Evolutionary conservation across 2,329 filamentous ascomycete genomes (phyloP).

Genomic region (Aspergillus arachidicola): DNA sequence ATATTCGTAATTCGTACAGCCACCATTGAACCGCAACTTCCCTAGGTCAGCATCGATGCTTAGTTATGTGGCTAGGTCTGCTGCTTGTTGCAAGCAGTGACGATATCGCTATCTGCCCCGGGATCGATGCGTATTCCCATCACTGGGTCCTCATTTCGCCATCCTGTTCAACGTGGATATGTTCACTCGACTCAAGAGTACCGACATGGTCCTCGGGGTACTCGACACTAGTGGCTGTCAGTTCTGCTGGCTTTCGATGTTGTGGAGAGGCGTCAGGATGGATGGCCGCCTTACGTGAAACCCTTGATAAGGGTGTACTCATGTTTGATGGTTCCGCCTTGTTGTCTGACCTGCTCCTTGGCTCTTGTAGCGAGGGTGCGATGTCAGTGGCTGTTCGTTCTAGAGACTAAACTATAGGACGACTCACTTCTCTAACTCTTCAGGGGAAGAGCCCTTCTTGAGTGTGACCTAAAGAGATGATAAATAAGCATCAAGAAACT

Average conservation of each 20-base stretch:
- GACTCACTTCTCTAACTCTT: slow-evolving; percentile 69
- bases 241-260: slow-evolving; percentile 2
- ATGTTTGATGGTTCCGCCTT: slow-evolving; percentile 82
- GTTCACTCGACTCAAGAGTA: slow-evolving; percentile 68
- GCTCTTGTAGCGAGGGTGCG: slow-evolving; percentile 54
- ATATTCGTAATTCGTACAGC: slow-evolving; percentile 24
- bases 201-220: slow-evolving; percentile 69
- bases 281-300: slow-evolving; percentile 71
- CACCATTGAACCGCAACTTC: slow-evolving; percentile 2
- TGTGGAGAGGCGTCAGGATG: neutral
- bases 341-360: slow-evolving; percentile 72
- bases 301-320: slow-evolving; percentile 89
- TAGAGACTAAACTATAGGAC: neutral
- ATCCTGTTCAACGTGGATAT: slow-evolving; percentile 80
- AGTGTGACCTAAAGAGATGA: slow-evolving; percentile 67
- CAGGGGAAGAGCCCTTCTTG: slow-evolving; percentile 68
- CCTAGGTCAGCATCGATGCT: neutral
- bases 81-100: neutral
- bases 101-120: neutral
- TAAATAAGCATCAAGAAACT: slow-evolving; percentile 3
- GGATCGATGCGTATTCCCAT: slow-evolving; percentile 17
- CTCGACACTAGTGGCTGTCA: slow-evolving; percentile 61
- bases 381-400: neutral
- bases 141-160: slow-evolving; percentile 72
- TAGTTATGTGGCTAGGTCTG: neutral